Evolutionary conservation across 2,329 filamentous ascomycete genomes (phyloP).

Genomic region (Fusarium burgessii): DNA sequence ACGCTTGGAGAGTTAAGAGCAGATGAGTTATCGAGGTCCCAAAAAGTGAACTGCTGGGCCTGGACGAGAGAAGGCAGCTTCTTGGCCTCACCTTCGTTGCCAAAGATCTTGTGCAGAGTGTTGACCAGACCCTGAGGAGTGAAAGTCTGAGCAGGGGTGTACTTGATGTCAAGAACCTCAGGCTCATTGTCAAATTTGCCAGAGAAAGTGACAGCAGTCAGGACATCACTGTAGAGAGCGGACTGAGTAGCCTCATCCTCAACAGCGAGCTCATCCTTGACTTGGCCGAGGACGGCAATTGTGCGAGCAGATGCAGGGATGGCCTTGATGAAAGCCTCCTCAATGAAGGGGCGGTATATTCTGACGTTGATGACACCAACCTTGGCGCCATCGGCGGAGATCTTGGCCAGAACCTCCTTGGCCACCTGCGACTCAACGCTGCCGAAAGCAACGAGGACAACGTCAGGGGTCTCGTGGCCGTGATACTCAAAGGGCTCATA

Average conservation of each 20-base stretch:
- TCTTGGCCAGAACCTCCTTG: conserved; percentile 79
- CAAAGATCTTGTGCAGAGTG: conserved; percentile 62
- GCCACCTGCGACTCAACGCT: conserved; percentile 90
- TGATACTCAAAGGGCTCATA: conserved; percentile 96
- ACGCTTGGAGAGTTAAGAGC: conserved; percentile 73
- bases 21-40: conserved; percentile 84
- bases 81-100: conserved; percentile 66
- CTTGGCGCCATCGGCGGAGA: conserved; percentile 79
- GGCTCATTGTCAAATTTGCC: conserved; percentile 72
- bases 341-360: conserved; percentile 93
- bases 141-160: conserved; percentile 74
- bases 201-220: conserved; percentile 86
- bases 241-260: conserved; percentile 83
- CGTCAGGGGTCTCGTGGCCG: conserved; percentile 82
- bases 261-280: conserved; percentile 78
- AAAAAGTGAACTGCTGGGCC: conserved; percentile 90
- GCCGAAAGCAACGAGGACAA: conserved; percentile 91
- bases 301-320: conserved; percentile 81
- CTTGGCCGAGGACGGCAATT: conserved; percentile 90
- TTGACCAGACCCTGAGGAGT: conserved; percentile 67
- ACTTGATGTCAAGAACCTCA: conserved; percentile 86
- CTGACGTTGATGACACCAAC: conserved; percentile 92
- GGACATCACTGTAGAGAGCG: conserved; percentile 89
- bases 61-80: conserved; percentile 61
- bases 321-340: conserved; percentile 89